Evolutionary conservation across 2,329 filamentous ascomycete genomes (phyloP), one percentile per base, ranked within the genome.

Genomic region (Ophiostoma ips): DNA sequence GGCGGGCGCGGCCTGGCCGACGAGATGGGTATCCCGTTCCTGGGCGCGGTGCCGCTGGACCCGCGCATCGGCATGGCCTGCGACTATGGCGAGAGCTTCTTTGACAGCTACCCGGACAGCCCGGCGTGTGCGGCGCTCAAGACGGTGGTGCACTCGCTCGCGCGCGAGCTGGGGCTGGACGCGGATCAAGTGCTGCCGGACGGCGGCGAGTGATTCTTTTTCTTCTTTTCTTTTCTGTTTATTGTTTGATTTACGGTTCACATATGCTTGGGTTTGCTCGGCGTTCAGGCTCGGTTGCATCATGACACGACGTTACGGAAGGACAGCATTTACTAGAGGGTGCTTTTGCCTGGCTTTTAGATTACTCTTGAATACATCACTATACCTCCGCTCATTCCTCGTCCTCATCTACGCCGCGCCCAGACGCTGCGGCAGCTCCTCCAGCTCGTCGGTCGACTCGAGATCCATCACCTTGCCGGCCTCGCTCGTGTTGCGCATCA

Each of bases 21-120:
- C 63, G 90, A 96, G 64, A 87, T 90, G 74, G 77, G 76, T 1
- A 84, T 98, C 13, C 86, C 86, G 0, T 98, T 94, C 63, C 66
- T 98, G 24, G 92, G 92, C 1, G 77, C 84, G 12, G 89, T 98
- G 12, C 92, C 92, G 35, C 68, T 98, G 48, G 92, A 98, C 61
- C 90, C 92, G 3, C 73, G 90, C 55, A 95, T 98, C 57, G 86
- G 92, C 9, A 94, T 95, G 85, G 84, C 89, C 3, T 95, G 90
- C 61, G 92, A 98, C 65, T 95, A 86, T 65, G 92, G 94, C 5
- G 92, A 98, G 76, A 95, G 88, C 66, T 98, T 94, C 66, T 85
- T 96, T 61, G 89, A 96, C 61, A 83, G 81, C 21, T 98, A 87
- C 64, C 87, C 90, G 0, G 89, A 96, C 58, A 95, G 87, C 57